Base-by-base conservation (phyloP, 176 grass and related monocot species). In the Eremochloa ophiuroides region DNA sequence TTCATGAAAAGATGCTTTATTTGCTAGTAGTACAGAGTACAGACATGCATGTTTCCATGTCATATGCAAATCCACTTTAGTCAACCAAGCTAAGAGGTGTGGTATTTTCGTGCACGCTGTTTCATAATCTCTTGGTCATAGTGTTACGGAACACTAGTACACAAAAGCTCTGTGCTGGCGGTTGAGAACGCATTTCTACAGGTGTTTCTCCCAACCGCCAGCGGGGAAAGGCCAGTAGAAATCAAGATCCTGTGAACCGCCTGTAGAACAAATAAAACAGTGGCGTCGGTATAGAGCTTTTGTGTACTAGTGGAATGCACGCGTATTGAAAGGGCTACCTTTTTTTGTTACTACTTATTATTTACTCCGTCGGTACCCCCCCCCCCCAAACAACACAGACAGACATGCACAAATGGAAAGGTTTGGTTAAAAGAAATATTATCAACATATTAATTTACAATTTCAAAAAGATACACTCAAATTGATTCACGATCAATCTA, bases 41-140 rank as follows among this genome's bases (percentile, higher is more conserved):
- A 62, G 11, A 80, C 26, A 71, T 48, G 46, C 69, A 72, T 86
- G 34, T 77, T 83, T 74, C 68, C 79, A 60, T 88, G 66, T 68
- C 17, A 72, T 39, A 53, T 76, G 26, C 15, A 80, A 86, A 62
- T 80, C 62, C 27, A 65, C 27, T 77, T 27, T 70, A 73, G 68
- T 86, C 59, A 40, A 79, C 23, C 51, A 76, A 66, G 64, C 31
- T 34, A 40, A 15, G 62, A 48, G 15, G 5, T 39, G 5, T 39
- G 2, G 61, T 89, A 40, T 47, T 55, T 71, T 31, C 82, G 69
- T 62, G 53, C 70, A 35, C 66, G 71, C 23, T 53, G 18, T 76
- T 85, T 44, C 65, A 89, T 85, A 68, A 89, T 92, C 84, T 85
- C 84, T 94, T 85, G 84, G 76, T 92, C 87, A 92, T 53, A 63